Evolutionary conservation across 495 filamentous ascomycete species (phyloP), one percentile per base, ranked within the genome.

Genomic region (Cryomyces antarcticus): DNA sequence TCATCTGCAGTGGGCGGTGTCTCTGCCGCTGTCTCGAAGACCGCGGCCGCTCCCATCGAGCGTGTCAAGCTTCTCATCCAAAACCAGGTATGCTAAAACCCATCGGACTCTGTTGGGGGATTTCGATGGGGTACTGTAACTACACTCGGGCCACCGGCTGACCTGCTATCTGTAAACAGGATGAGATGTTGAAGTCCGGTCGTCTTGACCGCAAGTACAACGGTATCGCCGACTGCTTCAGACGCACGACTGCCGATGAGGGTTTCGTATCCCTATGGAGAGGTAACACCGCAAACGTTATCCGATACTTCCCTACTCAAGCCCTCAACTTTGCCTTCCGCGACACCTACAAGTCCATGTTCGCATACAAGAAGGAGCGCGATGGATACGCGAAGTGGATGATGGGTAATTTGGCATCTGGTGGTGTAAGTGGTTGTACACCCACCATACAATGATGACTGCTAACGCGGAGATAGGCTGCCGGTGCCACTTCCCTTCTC

Each of bases 11-110:
- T 96, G 92, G 89, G 89, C 81, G 89, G 89, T 93, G 80, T 97
- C 52, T 94, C 89, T 58, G 89, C 89, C 61, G 89, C 89, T 68
- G 86, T 97, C 79, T 96, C 89, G 57, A 97, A 97, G 82, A 97
- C 89, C 54, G 92, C 92, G 61, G 89, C 89, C 65, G 89, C 89
- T 70, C 89, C 89, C 68, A 97, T 97, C 58, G 89, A 97, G 85
- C 89, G 89, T 82, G 80, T 97, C 72, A 97, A 97, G 85, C 89
- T 97, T 61, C 82, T 97, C 57, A 93, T 97, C 74, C 89, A 97
- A 77, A 97, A 96, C 74, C 89, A 97, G 80, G 88, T 95, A 77
- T 48, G 82, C 2, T 24, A 24, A 24, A 1, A 24, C 2, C 17
- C 2, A 24, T 1, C 17, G 17, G 17, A 2, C 17, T 24, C 17